These are phyloP conservation scores for Apiospora rasikravindrae DNA, from an alignment of 2,329 filamentous ascomycete species.

Conservation along the genomic window DNA sequence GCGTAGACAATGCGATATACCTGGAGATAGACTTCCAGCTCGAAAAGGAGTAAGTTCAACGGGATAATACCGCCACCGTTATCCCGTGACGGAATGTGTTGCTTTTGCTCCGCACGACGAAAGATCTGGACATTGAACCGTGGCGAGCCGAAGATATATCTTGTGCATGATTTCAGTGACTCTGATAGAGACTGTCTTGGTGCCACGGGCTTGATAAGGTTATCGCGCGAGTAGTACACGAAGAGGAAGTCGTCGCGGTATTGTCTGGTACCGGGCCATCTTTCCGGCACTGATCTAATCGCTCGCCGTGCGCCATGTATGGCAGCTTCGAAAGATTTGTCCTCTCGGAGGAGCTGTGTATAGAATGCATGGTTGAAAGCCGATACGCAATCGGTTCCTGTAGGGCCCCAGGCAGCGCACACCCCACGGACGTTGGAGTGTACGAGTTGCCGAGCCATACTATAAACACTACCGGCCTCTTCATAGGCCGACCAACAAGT, in stretches of 20 bases:
- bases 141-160: background rate
- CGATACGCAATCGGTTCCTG: background rate
- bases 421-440: constrained; percentile 7
- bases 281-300: background rate
- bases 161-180: background rate
- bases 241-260: constrained; percentile 15
- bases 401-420: background rate
- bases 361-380: constrained; percentile 1
- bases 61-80: background rate
- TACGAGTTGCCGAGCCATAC: constrained; percentile 10
- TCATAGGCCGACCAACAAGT: constrained; percentile 9
- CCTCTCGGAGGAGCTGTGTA: background rate
- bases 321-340: background rate
- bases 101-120: background rate
- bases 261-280: background rate
- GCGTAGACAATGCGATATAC: background rate
- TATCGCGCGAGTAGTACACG: constrained; percentile 9
- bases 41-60: background rate
- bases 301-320: background rate
- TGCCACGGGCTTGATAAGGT: background rate
- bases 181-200: background rate
- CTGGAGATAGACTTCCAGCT: constrained; percentile 3
- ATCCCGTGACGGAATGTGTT: background rate
- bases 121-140: background rate
- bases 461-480: background rate